Conservation (phyloP, 2,329 filamentous ascomycete genomes). For the Allantophomopsis cytisporea region DNA sequence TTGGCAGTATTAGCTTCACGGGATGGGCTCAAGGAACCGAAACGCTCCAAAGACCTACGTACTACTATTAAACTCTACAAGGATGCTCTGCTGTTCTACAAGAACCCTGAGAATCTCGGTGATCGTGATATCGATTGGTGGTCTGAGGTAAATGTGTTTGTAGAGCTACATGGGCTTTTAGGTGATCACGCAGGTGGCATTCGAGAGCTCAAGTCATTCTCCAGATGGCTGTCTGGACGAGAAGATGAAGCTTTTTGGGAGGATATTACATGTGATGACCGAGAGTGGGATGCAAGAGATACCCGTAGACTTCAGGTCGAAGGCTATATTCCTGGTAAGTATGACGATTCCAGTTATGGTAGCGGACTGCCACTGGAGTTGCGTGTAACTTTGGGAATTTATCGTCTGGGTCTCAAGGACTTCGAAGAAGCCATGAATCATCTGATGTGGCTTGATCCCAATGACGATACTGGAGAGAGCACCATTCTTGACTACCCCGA, state of each 20-base stretch:
- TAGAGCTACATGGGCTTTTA: conserved; percentile 61
- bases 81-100: conserved; percentile 5
- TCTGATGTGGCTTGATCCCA: conserved; percentile 54
- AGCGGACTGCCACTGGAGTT: conserved; percentile 66
- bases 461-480: conserved; percentile 32
- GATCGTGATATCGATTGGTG: conserved; percentile 29
- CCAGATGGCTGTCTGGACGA: conserved; percentile 74
- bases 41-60: conserved; percentile 16
- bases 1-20: conserved; percentile 16
- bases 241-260: conserved; percentile 69
- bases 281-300: conserved; percentile 76
- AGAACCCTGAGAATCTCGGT: conserved; percentile 3
- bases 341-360: conserved; percentile 50
- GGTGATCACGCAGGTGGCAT: conserved; percentile 54
- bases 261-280: conserved; percentile 54
- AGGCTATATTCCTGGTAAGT: conserved; percentile 42
- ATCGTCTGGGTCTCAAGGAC: conserved; percentile 59
- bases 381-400: conserved; percentile 70
- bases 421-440: conserved; percentile 62
- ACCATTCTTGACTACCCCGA: conserved; percentile 56
- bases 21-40: conserved; percentile 17
- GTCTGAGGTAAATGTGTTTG: conserved; percentile 76
- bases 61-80: conserved; percentile 16
- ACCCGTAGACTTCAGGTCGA: conserved; percentile 49
- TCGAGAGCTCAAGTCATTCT: conserved; percentile 52